Conservation (phyloP, 2,329 filamentous ascomycete species). For the Aspergillus aculeatus region DNA sequence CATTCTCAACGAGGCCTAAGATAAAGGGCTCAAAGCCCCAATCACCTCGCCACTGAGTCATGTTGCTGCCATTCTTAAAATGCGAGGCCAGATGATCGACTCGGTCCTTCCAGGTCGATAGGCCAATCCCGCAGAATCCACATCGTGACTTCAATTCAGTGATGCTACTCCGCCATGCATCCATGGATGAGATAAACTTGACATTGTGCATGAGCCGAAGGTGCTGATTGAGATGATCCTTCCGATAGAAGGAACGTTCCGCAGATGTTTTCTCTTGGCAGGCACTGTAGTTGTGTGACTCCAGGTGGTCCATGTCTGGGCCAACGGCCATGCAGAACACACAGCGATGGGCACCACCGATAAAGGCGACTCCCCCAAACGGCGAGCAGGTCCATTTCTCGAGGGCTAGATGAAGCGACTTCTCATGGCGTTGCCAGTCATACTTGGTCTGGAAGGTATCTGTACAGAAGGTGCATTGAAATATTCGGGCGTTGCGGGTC, state of each 20-base stretch:
- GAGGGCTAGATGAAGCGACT: slow-evolving; percentile 56
- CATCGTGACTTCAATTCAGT: slow-evolving; percentile 53
- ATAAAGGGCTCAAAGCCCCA: slow-evolving; percentile 43
- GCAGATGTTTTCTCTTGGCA: slow-evolving; percentile 62
- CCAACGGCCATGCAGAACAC: slow-evolving; percentile 58
- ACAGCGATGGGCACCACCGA: slow-evolving; percentile 54
- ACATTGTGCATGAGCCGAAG: slow-evolving; percentile 60
- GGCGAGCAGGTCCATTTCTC: slow-evolving; percentile 63
- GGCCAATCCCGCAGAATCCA: slow-evolving; percentile 43
- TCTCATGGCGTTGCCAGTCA: slow-evolving; percentile 61
- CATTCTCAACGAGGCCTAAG: slow-evolving; percentile 38
- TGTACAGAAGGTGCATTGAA: slow-evolving; percentile 59
- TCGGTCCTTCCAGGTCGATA: slow-evolving; percentile 44
- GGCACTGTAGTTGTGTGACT: slow-evolving; percentile 57
- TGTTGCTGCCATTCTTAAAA: slow-evolving; percentile 39
- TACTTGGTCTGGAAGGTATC: slow-evolving; percentile 59
- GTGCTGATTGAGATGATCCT: slow-evolving; percentile 63
- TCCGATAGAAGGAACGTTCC: slow-evolving; percentile 61
- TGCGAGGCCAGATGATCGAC: slow-evolving; percentile 43
- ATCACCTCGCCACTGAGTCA: slow-evolving; percentile 39
- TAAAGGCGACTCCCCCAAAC: slow-evolving; percentile 52
- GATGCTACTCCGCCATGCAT: slow-evolving; percentile 58
- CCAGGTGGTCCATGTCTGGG: slow-evolving; percentile 56
- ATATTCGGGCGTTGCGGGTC: slow-evolving; percentile 47
- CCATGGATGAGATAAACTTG: slow-evolving; percentile 56